phyloP scores from a whole-genome alignment of 257 asterid genomes.

The Thymus quinquecostatus region DNA sequence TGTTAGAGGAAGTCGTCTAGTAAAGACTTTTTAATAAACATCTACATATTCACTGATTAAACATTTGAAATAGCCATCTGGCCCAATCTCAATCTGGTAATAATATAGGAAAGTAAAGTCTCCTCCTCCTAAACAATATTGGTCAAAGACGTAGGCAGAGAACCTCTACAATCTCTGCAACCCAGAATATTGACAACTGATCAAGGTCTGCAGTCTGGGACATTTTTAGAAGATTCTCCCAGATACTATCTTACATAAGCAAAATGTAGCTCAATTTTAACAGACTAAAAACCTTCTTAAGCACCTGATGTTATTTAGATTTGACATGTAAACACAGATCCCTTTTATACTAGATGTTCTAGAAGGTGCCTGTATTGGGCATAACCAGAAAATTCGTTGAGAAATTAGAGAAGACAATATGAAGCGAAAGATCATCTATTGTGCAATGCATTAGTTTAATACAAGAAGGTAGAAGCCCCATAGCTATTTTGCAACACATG shows the following conservation, averaged over 20 bases:
- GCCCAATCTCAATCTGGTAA: neutral
- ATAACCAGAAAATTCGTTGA: neutral
- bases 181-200: neutral
- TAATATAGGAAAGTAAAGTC: neutral
- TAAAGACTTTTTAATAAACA: neutral
- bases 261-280: neutral
- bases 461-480: neutral
- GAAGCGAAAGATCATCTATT: slow-evolving; percentile 6
- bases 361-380: too few relatives aligned
- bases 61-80: neutral
- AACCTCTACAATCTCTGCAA: neutral
- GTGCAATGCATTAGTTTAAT: neutral
- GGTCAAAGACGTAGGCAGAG: slow-evolving; percentile 7
- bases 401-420: neutral
- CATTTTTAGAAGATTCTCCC: neutral
- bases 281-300: neutral
- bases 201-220: neutral
- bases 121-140: neutral
- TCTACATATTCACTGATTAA: neutral
- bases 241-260: neutral
- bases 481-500: slow-evolving; percentile 1
- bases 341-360: neutral
- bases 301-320: neutral
- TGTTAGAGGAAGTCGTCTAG: slow-evolving; percentile 6
- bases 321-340: neutral